Base-by-base conservation (phyloP, 306 rosid species). In the Dryas alaskensis region DNA sequence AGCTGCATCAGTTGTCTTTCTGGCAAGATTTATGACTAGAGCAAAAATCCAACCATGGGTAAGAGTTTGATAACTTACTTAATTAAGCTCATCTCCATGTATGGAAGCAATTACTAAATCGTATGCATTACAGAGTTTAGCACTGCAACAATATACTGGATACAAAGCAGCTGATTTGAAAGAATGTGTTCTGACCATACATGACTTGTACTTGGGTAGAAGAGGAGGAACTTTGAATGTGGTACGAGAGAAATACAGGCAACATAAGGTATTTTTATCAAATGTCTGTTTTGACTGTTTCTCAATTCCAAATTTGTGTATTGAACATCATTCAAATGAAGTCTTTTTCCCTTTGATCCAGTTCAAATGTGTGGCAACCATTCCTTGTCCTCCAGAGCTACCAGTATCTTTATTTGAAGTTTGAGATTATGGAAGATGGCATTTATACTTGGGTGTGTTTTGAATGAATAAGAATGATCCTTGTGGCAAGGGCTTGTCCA, bases 31-130 rank as follows among this genome's bases (percentile, higher is more conserved):
- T 66, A 88, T 95, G 64, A 52, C 82, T 42, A 78, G 46, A 44
- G 78, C 92, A 8, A 87, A 79, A 65, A 73, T 8, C 45, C 85
- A 85, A 75, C 99, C 99, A 47, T 95, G 98, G 99, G 99, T 95
- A 86, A 82, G 80, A 58, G 5, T 10, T 51, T 48, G 14, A 47
- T 59, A 8, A 55, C 12, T 25, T 72, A 43, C 16, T 4, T 31
- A 2, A 7, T 60, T 46, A 40, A 13, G 63, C 17, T 27, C 19
- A 47, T 10, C 39, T 45, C 27, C 1, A 1, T 27, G 7, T 68
- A 31, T 27, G 46, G 45, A 8, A 51, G 53, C 57, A 78, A 42
- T 78, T 13, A 61, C 72, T 58, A 45, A 65, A 47, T 51, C 48
- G 10, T 53, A 42, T 81, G 48, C 42, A 40, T 62, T 73, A 79